Evolutionary conservation across 257 asterid genomes (phyloP).

Genomic region (Nicotiana sylvestris): DNA sequence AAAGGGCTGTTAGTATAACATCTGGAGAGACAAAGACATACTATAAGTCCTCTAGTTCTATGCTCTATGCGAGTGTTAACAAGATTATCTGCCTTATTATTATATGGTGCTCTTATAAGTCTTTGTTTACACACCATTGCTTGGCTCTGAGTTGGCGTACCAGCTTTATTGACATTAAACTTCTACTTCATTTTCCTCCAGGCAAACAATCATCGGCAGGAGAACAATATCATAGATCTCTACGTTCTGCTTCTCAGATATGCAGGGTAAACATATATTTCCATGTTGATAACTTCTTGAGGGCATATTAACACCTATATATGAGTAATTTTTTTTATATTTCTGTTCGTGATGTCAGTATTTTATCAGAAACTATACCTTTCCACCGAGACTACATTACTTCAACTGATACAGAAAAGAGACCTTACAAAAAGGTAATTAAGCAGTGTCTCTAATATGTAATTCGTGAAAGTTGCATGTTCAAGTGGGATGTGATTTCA

Average conservation of each 20-base stretch:
- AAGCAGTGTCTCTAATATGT: not conserved
- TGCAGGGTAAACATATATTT: slow-evolving; percentile 43
- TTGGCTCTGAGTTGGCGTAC: slow-evolving; percentile 9
- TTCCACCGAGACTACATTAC: slow-evolving; percentile 61
- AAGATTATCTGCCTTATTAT: not conserved
- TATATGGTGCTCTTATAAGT: not conserved
- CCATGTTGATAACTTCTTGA: not conserved
- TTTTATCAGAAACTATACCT: slow-evolving; percentile 78
- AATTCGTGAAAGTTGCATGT: not conserved
- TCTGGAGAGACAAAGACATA: not conserved
- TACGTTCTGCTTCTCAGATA: slow-evolving; percentile 64
- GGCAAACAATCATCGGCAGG: slow-evolving; percentile 68
- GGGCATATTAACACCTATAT: not conserved
- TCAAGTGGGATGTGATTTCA: not conserved
- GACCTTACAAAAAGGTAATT: slow-evolving; percentile 48
- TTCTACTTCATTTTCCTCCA: not conserved
- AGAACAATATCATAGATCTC: slow-evolving; percentile 59
- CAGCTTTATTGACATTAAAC: not conserved
- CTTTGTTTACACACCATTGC: not conserved
- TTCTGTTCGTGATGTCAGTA: slow-evolving; percentile 34
- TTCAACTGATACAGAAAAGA: slow-evolving; percentile 37
- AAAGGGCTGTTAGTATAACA: not conserved
- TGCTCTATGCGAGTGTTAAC: not conserved
- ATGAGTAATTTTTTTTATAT: not conserved
- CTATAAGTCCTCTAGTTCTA: not conserved